A percentile compares a stretch with the other conserved stretches of the same genome.
Evolutionary conservation across 139 green algal genomes (phyloP).

Genomic region (Diplosphaera chodatii): DNA sequence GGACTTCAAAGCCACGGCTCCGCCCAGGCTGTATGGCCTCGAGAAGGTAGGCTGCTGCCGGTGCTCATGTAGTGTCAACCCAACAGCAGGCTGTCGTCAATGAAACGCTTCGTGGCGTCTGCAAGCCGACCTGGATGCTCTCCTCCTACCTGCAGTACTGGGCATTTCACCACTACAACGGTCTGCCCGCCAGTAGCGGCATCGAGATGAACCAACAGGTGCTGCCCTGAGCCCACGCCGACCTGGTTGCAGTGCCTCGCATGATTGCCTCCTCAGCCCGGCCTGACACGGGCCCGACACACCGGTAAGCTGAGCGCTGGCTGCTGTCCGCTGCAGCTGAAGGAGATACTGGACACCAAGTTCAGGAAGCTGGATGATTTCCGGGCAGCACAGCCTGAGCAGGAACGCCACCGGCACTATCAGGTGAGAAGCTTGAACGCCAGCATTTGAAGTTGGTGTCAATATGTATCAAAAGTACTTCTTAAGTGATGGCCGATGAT

Average conservation of each 20-base stretch:
- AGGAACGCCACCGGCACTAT: conserved; percentile 2
- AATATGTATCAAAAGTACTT: too few relatives aligned
- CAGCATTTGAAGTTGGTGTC: too few relatives aligned
- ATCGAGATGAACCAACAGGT: conserved; percentile 47
- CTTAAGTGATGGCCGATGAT: conserved; percentile 35
- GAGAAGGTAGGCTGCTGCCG: conserved; percentile 71
- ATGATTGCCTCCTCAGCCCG: too few relatives aligned
- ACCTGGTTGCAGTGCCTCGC: too few relatives aligned
- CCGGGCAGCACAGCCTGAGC: conserved; percentile 26
- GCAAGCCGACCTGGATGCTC: too few relatives aligned
- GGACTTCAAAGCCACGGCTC: conserved; percentile 50
- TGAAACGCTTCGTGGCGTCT: too few relatives aligned
- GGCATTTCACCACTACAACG: conserved; percentile 91
- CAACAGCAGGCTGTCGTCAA: too few relatives aligned
- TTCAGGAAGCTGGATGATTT: conserved; percentile 76
- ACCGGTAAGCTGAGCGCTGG: too few relatives aligned
- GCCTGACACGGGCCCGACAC: too few relatives aligned
- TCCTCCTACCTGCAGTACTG: conserved; percentile 33
- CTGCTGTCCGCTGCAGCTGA: conserved; percentile 19
- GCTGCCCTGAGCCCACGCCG: too few relatives aligned
- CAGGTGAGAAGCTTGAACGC: background rate
- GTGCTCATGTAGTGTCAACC: too few relatives aligned
- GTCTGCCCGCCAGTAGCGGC: conserved; percentile 47
- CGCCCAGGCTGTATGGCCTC: conserved; percentile 85
- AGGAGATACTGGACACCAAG: conserved; percentile 56